Base-by-base conservation (phyloP, 2,329 filamentous ascomycete species). In the Monilinia polystroma region DNA sequence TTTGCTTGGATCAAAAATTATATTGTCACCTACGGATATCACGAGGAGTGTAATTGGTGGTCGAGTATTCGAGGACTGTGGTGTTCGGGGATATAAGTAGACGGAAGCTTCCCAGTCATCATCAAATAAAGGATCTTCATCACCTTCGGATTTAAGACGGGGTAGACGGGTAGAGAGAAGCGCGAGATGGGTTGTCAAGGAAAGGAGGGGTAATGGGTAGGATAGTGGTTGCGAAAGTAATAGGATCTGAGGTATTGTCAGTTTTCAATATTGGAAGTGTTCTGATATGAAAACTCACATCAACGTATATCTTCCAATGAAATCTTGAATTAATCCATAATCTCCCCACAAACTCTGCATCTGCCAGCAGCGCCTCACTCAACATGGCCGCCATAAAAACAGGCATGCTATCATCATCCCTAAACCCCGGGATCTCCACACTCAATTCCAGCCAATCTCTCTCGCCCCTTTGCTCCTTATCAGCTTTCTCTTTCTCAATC, bases 121-220 rank as follows among this genome's bases (percentile, higher is more conserved):
- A 80, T 97, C 90, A 79, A 99, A 99, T 76, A 97, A 88, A 16
- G 95, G 95, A 73, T 99, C 95, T 80, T 99, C 95, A 79, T 98
- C 94, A 67, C 87, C 86, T 78, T 96, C 91, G 1, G 93, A 97
- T 77, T 92, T 92, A 63, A 97, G 83, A 35, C 88, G 85, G 10
- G 95, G 95, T 3, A 98, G 83, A 70, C 90, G 88, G 8, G 95
- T 94, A 41, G 91, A 89, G 69, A 97, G 87, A 57, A 99, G 90
- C 3, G 95, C 95, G 68, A 99, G 89, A 77, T 99, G 93, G 58
- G 92, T 94, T 26, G 95, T 96, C 67, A 98, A 85, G 43, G 93
- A 97, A 53, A 99, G 88, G 14, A 99, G 85, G 1, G 94, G 94
- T 10, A 98, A 87, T 0, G 95, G 95, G 74, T 98, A 97, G 60